Conservation (phyloP, 1,139 yeast genomes). For the Nakaseomyces bracarensis region DNA sequence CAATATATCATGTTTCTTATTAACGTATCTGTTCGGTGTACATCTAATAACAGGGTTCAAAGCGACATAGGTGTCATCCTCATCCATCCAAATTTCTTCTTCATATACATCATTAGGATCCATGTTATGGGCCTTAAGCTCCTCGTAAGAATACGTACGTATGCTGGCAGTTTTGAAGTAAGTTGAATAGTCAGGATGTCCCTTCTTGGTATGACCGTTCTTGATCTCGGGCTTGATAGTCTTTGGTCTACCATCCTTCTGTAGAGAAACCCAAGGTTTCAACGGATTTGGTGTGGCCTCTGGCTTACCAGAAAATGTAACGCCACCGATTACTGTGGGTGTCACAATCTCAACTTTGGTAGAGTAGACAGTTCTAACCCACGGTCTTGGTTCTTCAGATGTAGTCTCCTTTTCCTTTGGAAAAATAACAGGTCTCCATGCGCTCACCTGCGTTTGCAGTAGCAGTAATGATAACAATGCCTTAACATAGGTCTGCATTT, state of each 20-base stretch:
- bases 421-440: slow-evolving; percentile 23
- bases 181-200: slow-evolving; percentile 65
- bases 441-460: slow-evolving; percentile 14
- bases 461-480: slow-evolving; percentile 8
- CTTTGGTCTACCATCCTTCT: slow-evolving; percentile 72
- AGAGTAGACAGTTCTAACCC: slow-evolving; percentile 66
- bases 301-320: slow-evolving; percentile 71
- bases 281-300: slow-evolving; percentile 52
- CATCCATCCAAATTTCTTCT: slow-evolving; percentile 50
- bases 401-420: slow-evolving; percentile 30
- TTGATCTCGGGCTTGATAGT: slow-evolving; percentile 68
- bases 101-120: slow-evolving; percentile 46
- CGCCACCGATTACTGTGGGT: slow-evolving; percentile 76
- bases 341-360: slow-evolving; percentile 55
- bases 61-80: slow-evolving; percentile 58
- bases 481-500: neutral
- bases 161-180: slow-evolving; percentile 68
- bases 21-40: slow-evolving; percentile 65
- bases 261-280: slow-evolving; percentile 73
- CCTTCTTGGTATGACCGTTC: slow-evolving; percentile 58
- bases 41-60: slow-evolving; percentile 77
- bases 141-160: slow-evolving; percentile 45
- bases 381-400: slow-evolving; percentile 45
- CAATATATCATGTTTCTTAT: slow-evolving; percentile 46
- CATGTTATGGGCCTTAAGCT: slow-evolving; percentile 64